Conservation (phyloP, 768 basidiomycete genomes). For the Mycena rebaudengoi region DNA sequence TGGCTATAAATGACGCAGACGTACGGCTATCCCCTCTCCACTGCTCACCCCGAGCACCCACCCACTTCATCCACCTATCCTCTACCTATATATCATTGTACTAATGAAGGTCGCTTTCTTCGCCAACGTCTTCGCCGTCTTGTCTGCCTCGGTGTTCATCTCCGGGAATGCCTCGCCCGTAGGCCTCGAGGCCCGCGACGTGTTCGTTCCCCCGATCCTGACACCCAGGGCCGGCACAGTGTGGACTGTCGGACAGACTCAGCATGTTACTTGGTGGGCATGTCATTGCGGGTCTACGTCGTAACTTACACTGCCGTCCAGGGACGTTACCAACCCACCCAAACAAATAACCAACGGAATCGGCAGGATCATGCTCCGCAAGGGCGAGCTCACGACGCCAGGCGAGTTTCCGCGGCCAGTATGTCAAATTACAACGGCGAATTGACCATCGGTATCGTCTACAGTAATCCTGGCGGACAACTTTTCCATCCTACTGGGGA, state of each 20-base stretch:
- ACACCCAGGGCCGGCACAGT: conserved; percentile 26
- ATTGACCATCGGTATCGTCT: neutral
- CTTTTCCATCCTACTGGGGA: conserved; percentile 41
- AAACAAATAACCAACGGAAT: conserved; percentile 40
- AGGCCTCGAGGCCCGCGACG: conserved; percentile 19
- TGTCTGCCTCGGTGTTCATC: conserved; percentile 12
- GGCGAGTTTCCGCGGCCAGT: conserved; percentile 3
- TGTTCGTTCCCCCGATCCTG: conserved; percentile 27
- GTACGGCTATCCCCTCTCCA: too few species aligned
- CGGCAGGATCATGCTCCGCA: conserved; percentile 39
- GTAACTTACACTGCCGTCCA: neutral
- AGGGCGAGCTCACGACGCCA: conserved; percentile 27
- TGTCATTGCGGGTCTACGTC: neutral
- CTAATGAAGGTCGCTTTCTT: conserved; percentile 27
- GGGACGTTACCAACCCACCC: conserved; percentile 37
- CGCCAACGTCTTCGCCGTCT: conserved; percentile 10
- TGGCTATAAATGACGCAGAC: too few species aligned
- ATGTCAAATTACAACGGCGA: neutral
- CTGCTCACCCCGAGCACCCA: too few species aligned
- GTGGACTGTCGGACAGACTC: conserved; percentile 23
- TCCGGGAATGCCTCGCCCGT: conserved; percentile 15
- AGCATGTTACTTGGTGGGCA: conserved; percentile 31
- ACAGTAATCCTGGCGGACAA: conserved; percentile 34
- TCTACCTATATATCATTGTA: too few species aligned
- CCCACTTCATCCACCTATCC: too few species aligned